Base-by-base conservation (phyloP, 352 stramenopile species). In the Phytophthora pluvialis region DNA sequence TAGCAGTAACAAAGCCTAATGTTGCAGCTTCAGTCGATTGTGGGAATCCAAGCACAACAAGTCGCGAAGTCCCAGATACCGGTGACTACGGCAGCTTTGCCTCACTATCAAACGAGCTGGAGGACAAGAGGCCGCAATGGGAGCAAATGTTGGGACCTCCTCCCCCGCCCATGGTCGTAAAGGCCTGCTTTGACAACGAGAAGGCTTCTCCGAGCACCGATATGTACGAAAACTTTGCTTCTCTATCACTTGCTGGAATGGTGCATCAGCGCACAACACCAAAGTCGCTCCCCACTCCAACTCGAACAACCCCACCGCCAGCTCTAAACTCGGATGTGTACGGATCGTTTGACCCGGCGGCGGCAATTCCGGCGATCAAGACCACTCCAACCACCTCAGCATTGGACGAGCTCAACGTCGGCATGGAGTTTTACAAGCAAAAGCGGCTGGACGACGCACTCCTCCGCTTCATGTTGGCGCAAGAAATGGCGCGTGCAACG, bases 391-490 rank as follows among this genome's bases (percentile, higher is more conserved):
- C n/a, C 33, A 70, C 72, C 11, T 88, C 81, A 3, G 76, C 86
- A 3, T 49, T 94, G 12, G 72, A 89, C 9, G 80, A 93, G 38
- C 71, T 93, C 13, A 90, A 94, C 44, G 67, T 79, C 9, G 86
- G 86, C 5, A 94, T 94, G 86, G 68, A 80, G 26, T 82, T 83
- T 57, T 94, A 91, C 72, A 88, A 90, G 46, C 68, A 88, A 49
- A 86, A 89, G 26, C 70, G 67, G 11, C 45, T 92, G 28, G 77
- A 92, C 48, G 78, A 89, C 11, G 86, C 84, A 3, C 51, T 93
- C 18, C 46, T 78, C 1, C 80, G 77, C 5, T 94, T 93, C 40
- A 83, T 89, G 42, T 64, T 82, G 11, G 86, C 86, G 0, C 78
- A 86, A 25, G 79, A 90, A 57, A 72, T 79, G 25, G 83, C 86